Evolutionary conservation across 2,329 filamentous ascomycete genomes (phyloP).

Genomic region (Dactylellina cionopaga): DNA sequence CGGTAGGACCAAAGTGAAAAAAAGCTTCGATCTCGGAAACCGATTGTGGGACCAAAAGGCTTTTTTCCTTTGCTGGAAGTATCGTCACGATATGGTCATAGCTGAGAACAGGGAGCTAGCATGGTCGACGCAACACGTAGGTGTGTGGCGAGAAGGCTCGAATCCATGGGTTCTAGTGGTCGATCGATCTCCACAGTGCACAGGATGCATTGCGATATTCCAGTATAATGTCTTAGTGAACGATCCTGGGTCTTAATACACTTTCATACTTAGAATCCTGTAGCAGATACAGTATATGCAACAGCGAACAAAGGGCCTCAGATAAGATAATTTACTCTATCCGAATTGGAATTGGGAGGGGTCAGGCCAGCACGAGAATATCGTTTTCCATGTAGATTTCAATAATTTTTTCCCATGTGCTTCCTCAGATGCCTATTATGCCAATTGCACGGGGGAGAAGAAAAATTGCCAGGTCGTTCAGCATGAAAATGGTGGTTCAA

Average conservation of each 20-base stretch:
- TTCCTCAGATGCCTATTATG: neutral
- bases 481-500: constrained; percentile 3
- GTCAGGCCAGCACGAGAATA: no score
- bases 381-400: neutral
- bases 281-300: neutral
- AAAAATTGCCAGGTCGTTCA: neutral
- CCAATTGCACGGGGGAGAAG: neutral
- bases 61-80: no score
- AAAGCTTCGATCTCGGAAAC: neutral
- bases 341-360: no score
- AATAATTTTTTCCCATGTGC: neutral
- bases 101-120: neutral
- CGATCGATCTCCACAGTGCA: no score
- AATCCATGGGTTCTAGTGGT: no score
- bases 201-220: neutral
- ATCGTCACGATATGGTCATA: constrained; percentile 40
- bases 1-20: neutral
- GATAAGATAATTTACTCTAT: no score
- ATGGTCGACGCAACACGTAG: constrained; percentile 19
- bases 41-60: neutral
- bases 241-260: neutral
- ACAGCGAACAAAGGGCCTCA: no score
- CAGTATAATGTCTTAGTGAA: neutral
- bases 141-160: neutral
- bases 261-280: neutral